Base-by-base conservation (phyloP, 73 alveolate species). In the Paramecium sexaurelia region DNA sequence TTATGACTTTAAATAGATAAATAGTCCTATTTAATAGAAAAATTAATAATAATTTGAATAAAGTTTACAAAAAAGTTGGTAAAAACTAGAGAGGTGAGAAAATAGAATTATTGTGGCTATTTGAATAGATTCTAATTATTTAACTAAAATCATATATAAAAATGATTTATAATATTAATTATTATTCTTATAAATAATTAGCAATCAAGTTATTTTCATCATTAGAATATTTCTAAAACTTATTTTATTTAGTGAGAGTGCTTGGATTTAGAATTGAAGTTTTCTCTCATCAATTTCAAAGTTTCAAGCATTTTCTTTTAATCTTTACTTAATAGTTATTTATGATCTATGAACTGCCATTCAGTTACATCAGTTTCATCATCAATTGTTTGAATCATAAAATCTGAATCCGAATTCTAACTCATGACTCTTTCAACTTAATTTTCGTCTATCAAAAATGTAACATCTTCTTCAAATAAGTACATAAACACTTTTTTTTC, bases 341-440 rank as follows among this genome's bases (percentile, higher is more conserved):
- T 51, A 20, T 51, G 47, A 61, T 61, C 83, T 29, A 61, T 61
- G 11, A 61, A 41, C 39, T 61, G 13, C 83, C 83, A 61, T 5
- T 61, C 83, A 61, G 83, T 29, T 19, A 61, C 83, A n/a, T 61
- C 83, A 7, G 83, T 61, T 61, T 61, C 83, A 29, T 61, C 83
- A 61, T 61, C 83, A 61, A 61, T 61, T 10, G 83, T 61, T 61
- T 61, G 26, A 4, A 61, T 61, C 43, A 61, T 29, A 32, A 29
- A 61, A 61, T 61, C 83, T 26, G 83, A 61, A 61, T 61, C 83
- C 6, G 67, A 51, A 51, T 51, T 51, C 32, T 61, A 32, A 61
- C 83, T 61, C 83, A 61, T 61, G 6, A 61, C 39, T 26, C 83
- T 32, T 24, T 61, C 83, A 11, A 61, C 83, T 61, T 61, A 8